Evolutionary conservation across 371 early-diverging fungal species (phyloP), one percentile per base, ranked within the genome.

Genomic region (Apophysomyces variabilis): DNA sequence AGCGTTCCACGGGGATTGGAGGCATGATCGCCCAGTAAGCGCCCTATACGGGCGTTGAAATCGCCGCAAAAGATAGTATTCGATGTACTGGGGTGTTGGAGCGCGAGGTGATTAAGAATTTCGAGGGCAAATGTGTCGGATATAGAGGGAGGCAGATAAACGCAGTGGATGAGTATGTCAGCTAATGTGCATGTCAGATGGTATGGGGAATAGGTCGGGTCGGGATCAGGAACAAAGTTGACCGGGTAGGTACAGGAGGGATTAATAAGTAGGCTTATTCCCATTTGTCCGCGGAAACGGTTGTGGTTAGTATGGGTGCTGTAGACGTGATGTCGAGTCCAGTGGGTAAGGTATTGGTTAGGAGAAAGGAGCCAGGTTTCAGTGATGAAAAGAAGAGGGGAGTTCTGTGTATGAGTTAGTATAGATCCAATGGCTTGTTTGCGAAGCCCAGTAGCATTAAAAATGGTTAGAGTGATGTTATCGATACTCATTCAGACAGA

Each of bases 281-380:
- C 71, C 38, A 47, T 58, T 18, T 59, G 36, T n/a, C 60, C 63
- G n/a, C n/a, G 11, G 35, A 46, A 46, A 37, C 21, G 4, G 16
- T 50, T 13, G n/a, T 36, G 62, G 59, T 32, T 9, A 21, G 26
- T 1, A 21, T 21, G 26, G 26, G 26, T 7, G 37, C 62, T 67
- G 57, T 71, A 67, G 26, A 21, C 45, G 37, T 67, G 37, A 38
- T 26, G 62, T 62, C 54, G 32, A 37, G 47, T 26, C 50, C 32
- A 62, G 45, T 36, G 32, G 4, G 43, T 26, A 3, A 65, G 44
- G 13, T 13, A 26, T 38, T n/a, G 1, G n/a, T 46, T 46, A 6
- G 61, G 61, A 38, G 66, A 54, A 0, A 66, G 47, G 45, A 61
- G 66, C 61, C 66, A 66, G 45, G 64, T n/a, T n/a, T n/a, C n/a